phyloP scores from a whole-genome alignment of 108 stramenopile genomes.

The Skeletonema tropicum region DNA sequence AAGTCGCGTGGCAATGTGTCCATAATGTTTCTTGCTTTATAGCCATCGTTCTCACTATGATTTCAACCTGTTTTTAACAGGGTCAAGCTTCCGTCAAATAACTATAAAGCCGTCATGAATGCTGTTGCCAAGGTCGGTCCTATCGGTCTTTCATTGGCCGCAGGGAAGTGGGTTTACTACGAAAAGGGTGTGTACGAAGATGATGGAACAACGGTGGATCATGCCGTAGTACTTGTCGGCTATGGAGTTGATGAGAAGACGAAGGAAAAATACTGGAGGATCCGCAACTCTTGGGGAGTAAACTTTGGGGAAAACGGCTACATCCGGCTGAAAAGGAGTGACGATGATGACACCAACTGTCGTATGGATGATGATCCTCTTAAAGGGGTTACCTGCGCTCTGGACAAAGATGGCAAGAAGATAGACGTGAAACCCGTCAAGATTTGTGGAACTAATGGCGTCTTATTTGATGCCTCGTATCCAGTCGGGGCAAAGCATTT shows the following conservation, averaged over 20 bases:
- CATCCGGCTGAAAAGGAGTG: conserved; percentile 72
- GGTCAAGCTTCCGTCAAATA: conserved; percentile 65
- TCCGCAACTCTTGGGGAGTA: conserved; percentile 85
- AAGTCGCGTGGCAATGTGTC: neutral
- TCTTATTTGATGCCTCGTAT: conserved; percentile 67
- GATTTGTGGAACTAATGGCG: conserved; percentile 82
- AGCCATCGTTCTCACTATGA: neutral
- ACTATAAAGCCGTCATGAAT: conserved; percentile 79
- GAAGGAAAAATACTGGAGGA: conserved; percentile 78
- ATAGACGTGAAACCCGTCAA: conserved; percentile 48
- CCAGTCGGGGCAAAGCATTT: conserved; percentile 52
- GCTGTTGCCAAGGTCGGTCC: conserved; percentile 84
- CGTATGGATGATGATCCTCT: conserved; percentile 68
- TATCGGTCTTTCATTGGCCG: conserved; percentile 75
- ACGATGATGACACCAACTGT: conserved; percentile 64
- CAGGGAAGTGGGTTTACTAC: conserved; percentile 66
- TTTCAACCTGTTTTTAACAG: neutral
- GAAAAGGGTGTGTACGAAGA: conserved; percentile 59
- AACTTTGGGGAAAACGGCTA: conserved; percentile 88
- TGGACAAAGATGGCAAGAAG: conserved; percentile 62
- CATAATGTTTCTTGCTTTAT: neutral
- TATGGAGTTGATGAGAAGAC: conserved; percentile 79
- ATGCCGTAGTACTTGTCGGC: conserved; percentile 86
- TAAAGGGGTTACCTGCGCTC: conserved; percentile 82
- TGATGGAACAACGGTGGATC: conserved; percentile 64